Evolutionary conservation across 2,329 filamentous ascomycete species (phyloP).

Genomic region (Diaporthe helianthi): DNA sequence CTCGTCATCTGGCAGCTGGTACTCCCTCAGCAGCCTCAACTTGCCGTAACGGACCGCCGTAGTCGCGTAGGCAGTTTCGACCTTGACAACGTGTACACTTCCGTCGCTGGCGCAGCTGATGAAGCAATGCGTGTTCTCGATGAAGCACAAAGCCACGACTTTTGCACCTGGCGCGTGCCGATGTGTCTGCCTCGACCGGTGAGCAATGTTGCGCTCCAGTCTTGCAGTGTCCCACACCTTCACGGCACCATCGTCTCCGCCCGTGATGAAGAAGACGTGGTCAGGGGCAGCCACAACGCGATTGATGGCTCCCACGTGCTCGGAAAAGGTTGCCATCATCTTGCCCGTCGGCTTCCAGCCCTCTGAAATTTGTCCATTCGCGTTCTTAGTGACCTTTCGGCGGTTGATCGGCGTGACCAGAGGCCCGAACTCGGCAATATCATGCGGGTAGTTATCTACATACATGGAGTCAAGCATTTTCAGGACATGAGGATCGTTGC

Average conservation of each 20-base stretch:
- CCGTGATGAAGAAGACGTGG: conserved; percentile 93
- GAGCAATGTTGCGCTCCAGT: conserved; percentile 88
- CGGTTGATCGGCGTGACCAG: conserved; percentile 74
- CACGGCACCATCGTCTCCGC: conserved; percentile 87
- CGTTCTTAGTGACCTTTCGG: conserved; percentile 56
- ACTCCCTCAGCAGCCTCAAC: conserved; percentile 77
- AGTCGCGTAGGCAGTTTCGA: conserved; percentile 60
- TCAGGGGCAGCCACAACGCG: conserved; percentile 85
- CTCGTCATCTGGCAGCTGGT: conserved; percentile 73
- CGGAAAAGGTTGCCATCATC: conserved; percentile 85
- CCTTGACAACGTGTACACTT: conserved; percentile 86
- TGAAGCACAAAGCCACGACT: conserved; percentile 85
- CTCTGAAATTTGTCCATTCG: conserved; percentile 55
- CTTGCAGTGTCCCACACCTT: conserved; percentile 93
- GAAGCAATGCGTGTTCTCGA: conserved; percentile 94
- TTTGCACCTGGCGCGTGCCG: conserved; percentile 73
- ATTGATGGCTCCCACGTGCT: conserved; percentile 84
- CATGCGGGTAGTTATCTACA: conserved; percentile 71
- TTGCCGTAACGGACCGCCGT: conserved; percentile 77
- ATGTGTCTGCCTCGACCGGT: conserved; percentile 86
- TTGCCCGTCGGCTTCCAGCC: conserved; percentile 86
- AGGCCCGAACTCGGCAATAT: conserved; percentile 77
- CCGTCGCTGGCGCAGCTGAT: conserved; percentile 90
- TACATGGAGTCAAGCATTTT: conserved; percentile 86
- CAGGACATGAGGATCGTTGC: conserved; percentile 74